A percentile compares a stretch with the other conserved stretches of the same genome.
These are phyloP conservation scores for Curvularia lunata DNA, from an alignment of 2,329 filamentous ascomycete species.

Conservation along the genomic window DNA sequence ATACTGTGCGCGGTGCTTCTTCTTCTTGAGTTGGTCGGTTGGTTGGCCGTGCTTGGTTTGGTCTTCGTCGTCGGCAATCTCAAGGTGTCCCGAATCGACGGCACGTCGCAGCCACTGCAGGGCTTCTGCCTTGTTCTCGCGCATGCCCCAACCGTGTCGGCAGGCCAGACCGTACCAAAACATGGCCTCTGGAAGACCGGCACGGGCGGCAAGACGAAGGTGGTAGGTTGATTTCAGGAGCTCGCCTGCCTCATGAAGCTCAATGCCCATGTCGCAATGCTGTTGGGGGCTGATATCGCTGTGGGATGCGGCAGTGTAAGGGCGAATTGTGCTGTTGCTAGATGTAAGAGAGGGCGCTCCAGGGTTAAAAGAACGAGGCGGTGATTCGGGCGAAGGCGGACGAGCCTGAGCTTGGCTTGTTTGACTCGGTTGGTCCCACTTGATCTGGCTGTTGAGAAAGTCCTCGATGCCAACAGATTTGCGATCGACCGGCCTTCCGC, in stretches of 20 bases:
- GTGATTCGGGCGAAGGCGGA: slow-evolving; percentile 49
- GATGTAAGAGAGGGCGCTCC: slow-evolving; percentile 47
- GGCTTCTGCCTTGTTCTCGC: slow-evolving; percentile 85
- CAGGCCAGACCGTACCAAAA: slow-evolving; percentile 93
- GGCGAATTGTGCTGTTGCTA: slow-evolving; percentile 55
- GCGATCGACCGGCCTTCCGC: slow-evolving; percentile 79
- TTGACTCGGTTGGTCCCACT: slow-evolving; percentile 63
- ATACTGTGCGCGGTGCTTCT: slow-evolving; percentile 89
- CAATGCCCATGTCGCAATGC: slow-evolving; percentile 87
- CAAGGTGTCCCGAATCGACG: slow-evolving; percentile 80
- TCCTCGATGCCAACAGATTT: slow-evolving; percentile 50
- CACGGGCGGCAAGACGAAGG: slow-evolving; percentile 83
- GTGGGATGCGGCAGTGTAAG: slow-evolving; percentile 48
- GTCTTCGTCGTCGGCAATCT: slow-evolving; percentile 83
- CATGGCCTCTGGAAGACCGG: slow-evolving; percentile 91
- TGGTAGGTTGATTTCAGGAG: slow-evolving; percentile 96
- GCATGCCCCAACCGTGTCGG: slow-evolving; percentile 97
- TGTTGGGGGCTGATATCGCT: slow-evolving; percentile 82
- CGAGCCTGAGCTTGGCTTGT: slow-evolving; percentile 41
- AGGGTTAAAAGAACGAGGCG: slow-evolving; percentile 46
- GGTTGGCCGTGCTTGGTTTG: slow-evolving; percentile 65
- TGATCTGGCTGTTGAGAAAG: slow-evolving; percentile 58
- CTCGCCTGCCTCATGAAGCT: slow-evolving; percentile 84
- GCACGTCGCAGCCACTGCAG: slow-evolving; percentile 92
- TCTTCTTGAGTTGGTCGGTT: slow-evolving; percentile 72